phyloP scores from a whole-genome alignment of 176 grass and related monocot species.

The Secale cereale region DNA sequence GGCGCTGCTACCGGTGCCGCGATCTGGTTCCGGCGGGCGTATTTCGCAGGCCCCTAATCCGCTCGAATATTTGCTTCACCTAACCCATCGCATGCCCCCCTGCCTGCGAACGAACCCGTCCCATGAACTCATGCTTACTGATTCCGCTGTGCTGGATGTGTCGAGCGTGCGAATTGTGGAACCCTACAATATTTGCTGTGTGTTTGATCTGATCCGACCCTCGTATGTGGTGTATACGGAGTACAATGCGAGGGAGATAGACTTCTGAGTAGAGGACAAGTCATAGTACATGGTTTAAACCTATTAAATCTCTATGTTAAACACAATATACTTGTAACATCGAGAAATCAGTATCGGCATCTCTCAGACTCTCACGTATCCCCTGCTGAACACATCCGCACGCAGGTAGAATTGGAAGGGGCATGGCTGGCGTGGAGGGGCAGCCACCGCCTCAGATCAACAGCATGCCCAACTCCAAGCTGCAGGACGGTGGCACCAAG shows the following conservation, averaged over 20 bases:
- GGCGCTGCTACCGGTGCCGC: neutral
- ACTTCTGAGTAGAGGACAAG: no score
- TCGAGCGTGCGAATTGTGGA: no score
- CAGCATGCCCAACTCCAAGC: slow-evolving; percentile 30
- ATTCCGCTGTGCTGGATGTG: neutral
- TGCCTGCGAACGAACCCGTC: neutral
- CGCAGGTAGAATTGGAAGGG: neutral
- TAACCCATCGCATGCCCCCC: neutral
- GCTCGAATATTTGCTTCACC: neutral
- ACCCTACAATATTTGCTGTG: no score
- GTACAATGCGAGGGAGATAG: no score
- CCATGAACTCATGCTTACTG: neutral
- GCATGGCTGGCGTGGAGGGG: slow-evolving; percentile 40
- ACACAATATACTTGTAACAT: no score
- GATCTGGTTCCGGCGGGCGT: neutral
- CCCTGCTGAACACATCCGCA: neutral
- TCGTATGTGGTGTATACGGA: no score
- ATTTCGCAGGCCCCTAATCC: neutral
- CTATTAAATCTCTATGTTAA: no score
- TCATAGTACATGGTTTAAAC: no score
- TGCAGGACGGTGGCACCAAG: slow-evolving; percentile 41
- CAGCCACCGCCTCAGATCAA: slow-evolving; percentile 20
- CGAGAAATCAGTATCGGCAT: neutral
- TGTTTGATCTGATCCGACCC: no score
- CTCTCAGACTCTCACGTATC: neutral